Conservation (phyloP, 345 rosid genomes). For the Nephelium lappaceum region DNA sequence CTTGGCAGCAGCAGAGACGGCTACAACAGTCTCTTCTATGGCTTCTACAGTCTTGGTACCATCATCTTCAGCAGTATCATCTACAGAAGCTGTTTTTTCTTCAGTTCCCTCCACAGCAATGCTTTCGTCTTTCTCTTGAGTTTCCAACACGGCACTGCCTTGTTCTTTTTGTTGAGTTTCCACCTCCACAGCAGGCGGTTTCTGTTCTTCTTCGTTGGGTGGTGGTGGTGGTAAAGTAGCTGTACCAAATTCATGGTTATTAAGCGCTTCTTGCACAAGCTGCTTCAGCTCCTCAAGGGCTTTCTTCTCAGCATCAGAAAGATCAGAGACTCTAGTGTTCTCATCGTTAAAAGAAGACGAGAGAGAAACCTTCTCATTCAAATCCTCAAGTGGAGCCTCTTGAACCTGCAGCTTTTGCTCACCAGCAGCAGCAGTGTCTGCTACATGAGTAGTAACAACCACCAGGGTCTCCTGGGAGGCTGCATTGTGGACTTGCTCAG, state of each 20-base stretch:
- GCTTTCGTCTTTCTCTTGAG: background rate
- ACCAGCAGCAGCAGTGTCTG: background rate
- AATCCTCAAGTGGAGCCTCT: conserved; percentile 11
- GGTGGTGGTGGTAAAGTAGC: no score
- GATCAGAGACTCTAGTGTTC: no score
- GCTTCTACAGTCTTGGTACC: conserved; percentile 88
- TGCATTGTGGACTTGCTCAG: background rate
- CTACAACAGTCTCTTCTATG: conserved; percentile 78
- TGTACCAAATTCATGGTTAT: no score
- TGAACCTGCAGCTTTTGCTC: conserved; percentile 10
- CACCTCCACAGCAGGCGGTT: no score
- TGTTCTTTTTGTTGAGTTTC: no score
- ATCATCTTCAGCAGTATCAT: conserved; percentile 52
- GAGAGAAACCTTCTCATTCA: conserved; percentile 18
- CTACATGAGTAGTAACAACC: no score
- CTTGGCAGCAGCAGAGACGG: conserved; percentile 32
- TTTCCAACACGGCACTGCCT: conserved; percentile 3
- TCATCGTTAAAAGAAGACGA: conserved; percentile 18
- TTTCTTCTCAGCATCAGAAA: no score
- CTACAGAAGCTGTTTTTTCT: conserved; percentile 29
- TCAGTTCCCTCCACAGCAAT: conserved; percentile 9
- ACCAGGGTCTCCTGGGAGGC: background rate
- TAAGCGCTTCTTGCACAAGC: no score
- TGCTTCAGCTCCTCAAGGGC: no score
- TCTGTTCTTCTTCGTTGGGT: no score